Evolutionary conservation across 768 basidiomycete species (phyloP), one percentile per base, ranked within the genome.

Genomic region (Omphalotus guepiniiformis): DNA sequence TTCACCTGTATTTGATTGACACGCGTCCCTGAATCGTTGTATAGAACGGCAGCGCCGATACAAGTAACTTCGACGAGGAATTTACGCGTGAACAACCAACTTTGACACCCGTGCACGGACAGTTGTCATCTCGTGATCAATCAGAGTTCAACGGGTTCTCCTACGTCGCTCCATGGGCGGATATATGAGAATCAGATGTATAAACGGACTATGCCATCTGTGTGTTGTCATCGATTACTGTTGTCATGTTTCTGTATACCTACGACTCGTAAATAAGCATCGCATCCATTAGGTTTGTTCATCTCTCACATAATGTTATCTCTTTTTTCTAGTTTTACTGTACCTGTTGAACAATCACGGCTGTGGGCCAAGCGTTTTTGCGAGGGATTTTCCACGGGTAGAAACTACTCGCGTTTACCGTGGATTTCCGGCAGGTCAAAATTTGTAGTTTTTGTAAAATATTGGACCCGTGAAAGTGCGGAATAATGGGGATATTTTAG

Each of bases 51-150:
- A 86, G 82, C 53, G 85, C 88, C 34, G 88, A 91, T 69, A 90
- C 88, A 39, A 89, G 84, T 63, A 92, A 96, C 69, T 97, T 96
- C 69, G 93, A 96, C 66, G 85, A 93, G 62, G 96, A 97, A 64
- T 98, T 99, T 65, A 99, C 96, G 29, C 78, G 79, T 46, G 96
- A 99, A 63, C 90, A 96, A 63, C 96, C 96, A 12, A 98, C 94
- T 1, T 70, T 99, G 56, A 99, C 96, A 2, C 96, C 96, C 13
- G 96, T 99, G 30, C 94, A 98, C 58, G 91, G 90, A 13, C 93
- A 95, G 53, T 66, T 99, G 51, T 91, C 91, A 16, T 60, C 86
- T 22, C 84, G 84, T 40, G 93, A 98, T 60, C 96, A 99, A 68
- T 78, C 83, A 45, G 95, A 97, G 66, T 99, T 99, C 72, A 85